Percentiles rank a stretch among this genome's conserved stretches.
phyloP scores from a whole-genome alignment of 2,329 filamentous ascomycete species.

The Dothideomycetes sp. region DNA sequence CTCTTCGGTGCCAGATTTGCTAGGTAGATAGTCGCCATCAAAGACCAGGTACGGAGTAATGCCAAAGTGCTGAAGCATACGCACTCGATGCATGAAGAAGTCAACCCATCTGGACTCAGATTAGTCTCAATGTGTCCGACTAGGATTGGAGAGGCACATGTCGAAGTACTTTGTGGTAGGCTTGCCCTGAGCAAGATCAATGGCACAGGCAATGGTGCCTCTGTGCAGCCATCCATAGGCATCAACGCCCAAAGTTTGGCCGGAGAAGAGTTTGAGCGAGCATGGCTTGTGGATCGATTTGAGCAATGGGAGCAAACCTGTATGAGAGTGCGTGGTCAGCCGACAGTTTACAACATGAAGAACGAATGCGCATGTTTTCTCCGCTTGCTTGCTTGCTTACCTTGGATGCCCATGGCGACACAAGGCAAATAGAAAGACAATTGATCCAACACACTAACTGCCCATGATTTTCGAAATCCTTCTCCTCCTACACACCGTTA shows the following conservation, averaged over 20 bases:
- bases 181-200: constrained; percentile 80
- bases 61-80: constrained; percentile 89
- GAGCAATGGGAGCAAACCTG: constrained; percentile 79
- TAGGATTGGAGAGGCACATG: constrained; percentile 15
- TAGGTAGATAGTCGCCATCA: constrained; percentile 89
- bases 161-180: constrained; percentile 69
- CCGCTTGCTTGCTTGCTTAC: constrained; percentile 16
- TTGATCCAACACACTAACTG: no score
- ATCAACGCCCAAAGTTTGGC: constrained; percentile 87
- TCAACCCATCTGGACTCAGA: constrained; percentile 66
- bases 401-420: constrained; percentile 30
- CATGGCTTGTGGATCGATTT: constrained; percentile 93
- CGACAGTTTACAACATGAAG: neutral
- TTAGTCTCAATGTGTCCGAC: constrained; percentile 16
- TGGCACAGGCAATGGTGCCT: constrained; percentile 79
- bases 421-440: no score
- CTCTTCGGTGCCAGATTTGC: constrained; percentile 79
- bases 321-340: neutral
- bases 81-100: constrained; percentile 80
- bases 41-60: constrained; percentile 94
- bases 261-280: constrained; percentile 67
- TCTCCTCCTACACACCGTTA: no score
- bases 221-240: constrained; percentile 98
- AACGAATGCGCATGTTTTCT: neutral
- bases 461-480: no score